A percentile compares a stretch with the other conserved stretches of the same genome.
Conservation (phyloP, 805 yeast species). For the Kuraishia cidri region DNA sequence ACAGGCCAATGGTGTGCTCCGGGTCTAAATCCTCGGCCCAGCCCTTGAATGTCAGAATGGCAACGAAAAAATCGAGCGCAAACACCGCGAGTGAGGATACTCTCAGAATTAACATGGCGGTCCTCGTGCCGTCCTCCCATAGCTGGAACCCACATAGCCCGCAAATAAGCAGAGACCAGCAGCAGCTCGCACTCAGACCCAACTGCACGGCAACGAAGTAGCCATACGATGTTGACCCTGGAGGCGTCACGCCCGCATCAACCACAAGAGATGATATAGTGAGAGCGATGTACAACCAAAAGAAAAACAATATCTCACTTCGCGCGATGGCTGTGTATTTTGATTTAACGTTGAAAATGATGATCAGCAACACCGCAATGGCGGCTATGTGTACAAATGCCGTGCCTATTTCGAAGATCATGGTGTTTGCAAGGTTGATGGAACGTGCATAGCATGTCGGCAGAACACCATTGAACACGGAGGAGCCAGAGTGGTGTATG, state of each 20-base stretch:
- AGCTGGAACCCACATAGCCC: constrained; percentile 82
- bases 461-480: constrained; percentile 49
- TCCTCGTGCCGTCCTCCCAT: constrained; percentile 88
- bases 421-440: constrained; percentile 82
- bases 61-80: constrained; percentile 53
- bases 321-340: constrained; percentile 96
- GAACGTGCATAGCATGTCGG: constrained; percentile 81
- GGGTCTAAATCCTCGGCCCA: constrained; percentile 41
- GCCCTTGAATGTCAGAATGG: constrained; percentile 66
- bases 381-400: constrained; percentile 80
- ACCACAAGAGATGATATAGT: constrained; percentile 64
- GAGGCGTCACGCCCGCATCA: constrained; percentile 90
- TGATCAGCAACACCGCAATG: constrained; percentile 52
- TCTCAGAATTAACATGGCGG: constrained; percentile 51
- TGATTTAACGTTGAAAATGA: constrained; percentile 67
- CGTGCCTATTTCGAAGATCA: constrained; percentile 82
- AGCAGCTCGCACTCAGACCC: constrained; percentile 64
- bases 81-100: constrained; percentile 48
- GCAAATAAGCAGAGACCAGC: constrained; percentile 59
- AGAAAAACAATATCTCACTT: constrained; percentile 71
- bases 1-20: constrained; percentile 55
- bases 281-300: constrained; percentile 48
- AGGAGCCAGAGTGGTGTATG: constrained; percentile 14
- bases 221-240: constrained; percentile 65
- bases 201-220: constrained; percentile 79